Evolutionary conservation across 495 filamentous ascomycete genomes (phyloP).

Genomic region (Hyaloscypha hepaticicola): DNA sequence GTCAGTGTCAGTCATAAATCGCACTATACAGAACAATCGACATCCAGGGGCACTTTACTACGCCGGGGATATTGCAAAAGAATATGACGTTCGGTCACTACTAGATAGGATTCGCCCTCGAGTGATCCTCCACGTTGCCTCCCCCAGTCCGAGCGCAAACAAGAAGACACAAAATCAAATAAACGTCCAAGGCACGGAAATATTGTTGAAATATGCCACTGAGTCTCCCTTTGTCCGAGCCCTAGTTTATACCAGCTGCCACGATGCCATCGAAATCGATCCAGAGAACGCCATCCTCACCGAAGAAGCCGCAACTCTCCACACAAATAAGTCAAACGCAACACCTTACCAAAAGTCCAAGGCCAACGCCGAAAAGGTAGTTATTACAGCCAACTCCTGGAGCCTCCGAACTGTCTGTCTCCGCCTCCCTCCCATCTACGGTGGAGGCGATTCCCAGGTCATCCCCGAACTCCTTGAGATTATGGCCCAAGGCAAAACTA

Average conservation of each 20-base stretch:
- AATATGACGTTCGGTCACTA: constrained; percentile 57
- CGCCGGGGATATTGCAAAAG: constrained; percentile 81
- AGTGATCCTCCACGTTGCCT: constrained; percentile 90
- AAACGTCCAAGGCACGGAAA: constrained; percentile 84
- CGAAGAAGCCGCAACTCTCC: constrained; percentile 9
- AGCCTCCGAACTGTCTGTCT: constrained; percentile 69
- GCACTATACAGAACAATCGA: constrained; percentile 71
- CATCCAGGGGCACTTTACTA: constrained; percentile 66
- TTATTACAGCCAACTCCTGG: constrained; percentile 73
- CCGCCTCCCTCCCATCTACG: constrained; percentile 84
- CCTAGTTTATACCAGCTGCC: constrained; percentile 86
- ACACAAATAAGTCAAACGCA: background rate
- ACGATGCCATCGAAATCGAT: constrained; percentile 1
- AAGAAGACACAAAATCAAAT: constrained; percentile 66
- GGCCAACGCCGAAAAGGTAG: constrained; percentile 79
- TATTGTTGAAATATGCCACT: constrained; percentile 67
- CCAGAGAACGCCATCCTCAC: background rate
- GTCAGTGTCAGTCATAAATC: constrained; percentile 75
- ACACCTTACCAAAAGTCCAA: constrained; percentile 40
- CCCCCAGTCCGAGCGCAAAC: constrained; percentile 51
- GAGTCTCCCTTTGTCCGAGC: constrained; percentile 67
- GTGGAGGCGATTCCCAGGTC: constrained; percentile 70
- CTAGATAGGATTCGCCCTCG: constrained; percentile 69
- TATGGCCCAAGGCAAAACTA: constrained; percentile 61
- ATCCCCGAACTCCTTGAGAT: constrained; percentile 62